phyloP scores from a whole-genome alignment of 2,329 filamentous ascomycete species.

The Ascochyta rabiei region DNA sequence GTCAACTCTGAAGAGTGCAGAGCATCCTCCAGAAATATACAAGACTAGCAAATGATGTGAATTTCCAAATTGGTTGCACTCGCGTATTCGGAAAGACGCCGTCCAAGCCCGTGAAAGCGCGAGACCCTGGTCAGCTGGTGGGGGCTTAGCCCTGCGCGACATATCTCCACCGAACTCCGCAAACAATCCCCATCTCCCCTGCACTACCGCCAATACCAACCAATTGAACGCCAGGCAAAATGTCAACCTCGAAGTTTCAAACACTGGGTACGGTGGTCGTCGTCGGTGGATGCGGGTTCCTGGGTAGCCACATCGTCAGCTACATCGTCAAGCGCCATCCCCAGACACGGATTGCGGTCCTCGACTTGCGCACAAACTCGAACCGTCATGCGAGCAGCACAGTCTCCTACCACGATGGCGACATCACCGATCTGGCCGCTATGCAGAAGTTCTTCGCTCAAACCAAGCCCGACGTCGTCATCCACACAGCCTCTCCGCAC shows the following conservation, averaged over 20 bases:
- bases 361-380: slow-evolving; percentile 53
- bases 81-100: neutral
- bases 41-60: neutral
- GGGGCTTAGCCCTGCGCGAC: slow-evolving; percentile 20
- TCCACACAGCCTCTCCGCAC: slow-evolving; percentile 58
- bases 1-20: neutral
- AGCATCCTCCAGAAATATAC: neutral
- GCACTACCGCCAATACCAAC: slow-evolving; percentile 20
- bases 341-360: slow-evolving; percentile 53
- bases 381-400: slow-evolving; percentile 49
- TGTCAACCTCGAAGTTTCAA: slow-evolving; percentile 27
- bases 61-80: neutral
- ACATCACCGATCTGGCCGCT: slow-evolving; percentile 55
- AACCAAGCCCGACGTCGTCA: slow-evolving; percentile 54
- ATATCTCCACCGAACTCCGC: slow-evolving; percentile 26
- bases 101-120: neutral
- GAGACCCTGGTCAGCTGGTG: slow-evolving; percentile 20
- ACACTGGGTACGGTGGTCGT: slow-evolving; percentile 56
- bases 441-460: slow-evolving; percentile 52
- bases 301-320: slow-evolving; percentile 58
- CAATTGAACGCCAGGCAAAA: slow-evolving; percentile 19
- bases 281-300: slow-evolving; percentile 59
- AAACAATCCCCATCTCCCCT: slow-evolving; percentile 16
- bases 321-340: slow-evolving; percentile 51
- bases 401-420: slow-evolving; percentile 57